These are phyloP conservation scores for Melaleuca alternifolia DNA, from an alignment of 345 rosid genomes.

Conservation along the genomic window DNA sequence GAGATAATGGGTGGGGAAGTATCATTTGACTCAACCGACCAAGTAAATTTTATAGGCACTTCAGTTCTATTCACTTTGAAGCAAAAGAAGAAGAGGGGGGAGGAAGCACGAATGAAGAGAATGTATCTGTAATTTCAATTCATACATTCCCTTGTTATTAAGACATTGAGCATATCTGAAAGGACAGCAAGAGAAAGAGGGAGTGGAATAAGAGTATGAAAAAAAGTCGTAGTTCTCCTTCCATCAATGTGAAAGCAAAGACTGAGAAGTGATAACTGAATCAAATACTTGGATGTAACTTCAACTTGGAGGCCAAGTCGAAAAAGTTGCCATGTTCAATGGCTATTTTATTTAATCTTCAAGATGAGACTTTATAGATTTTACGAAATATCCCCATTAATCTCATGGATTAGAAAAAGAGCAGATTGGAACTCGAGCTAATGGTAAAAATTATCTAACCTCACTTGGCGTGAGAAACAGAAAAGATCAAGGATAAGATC, in stretches of 20 bases:
- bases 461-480: neutral
- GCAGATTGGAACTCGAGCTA: too few species aligned
- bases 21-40: neutral
- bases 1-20: neutral
- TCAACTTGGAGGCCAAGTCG: neutral
- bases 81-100: neutral
- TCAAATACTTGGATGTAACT: neutral
- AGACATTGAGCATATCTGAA: neutral
- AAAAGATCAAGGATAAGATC: neutral
- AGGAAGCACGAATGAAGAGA: neutral
- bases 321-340: neutral
- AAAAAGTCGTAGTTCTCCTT: neutral
- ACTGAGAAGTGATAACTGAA: neutral
- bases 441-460: neutral
- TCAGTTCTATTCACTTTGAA: neutral
- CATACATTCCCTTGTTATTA: neutral
- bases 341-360: neutral
- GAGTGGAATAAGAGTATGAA: neutral
- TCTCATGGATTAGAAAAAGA: too few species aligned
- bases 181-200: neutral
- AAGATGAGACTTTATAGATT: too few species aligned
- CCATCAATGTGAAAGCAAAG: neutral
- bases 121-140: neutral
- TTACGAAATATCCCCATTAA: too few species aligned
- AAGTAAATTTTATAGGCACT: neutral